Base-by-base conservation (phyloP, 257 asterid species). In the Solanum gracilifrons region DNA sequence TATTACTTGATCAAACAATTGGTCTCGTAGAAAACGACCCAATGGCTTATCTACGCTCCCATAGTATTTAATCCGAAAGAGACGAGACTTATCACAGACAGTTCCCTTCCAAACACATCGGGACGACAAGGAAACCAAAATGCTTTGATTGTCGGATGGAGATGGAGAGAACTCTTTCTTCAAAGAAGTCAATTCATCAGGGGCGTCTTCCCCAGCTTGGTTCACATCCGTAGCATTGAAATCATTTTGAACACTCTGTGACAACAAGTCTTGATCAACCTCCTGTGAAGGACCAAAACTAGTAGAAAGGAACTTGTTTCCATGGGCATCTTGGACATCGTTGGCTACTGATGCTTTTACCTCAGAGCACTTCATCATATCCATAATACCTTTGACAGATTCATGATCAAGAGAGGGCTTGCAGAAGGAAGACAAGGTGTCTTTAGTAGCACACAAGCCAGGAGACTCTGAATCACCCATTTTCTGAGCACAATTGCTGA, bases 81-180 rank as follows among this genome's bases (percentile, higher is more conserved):
- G 94, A 91, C 95, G 98, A 25, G 98, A 93, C 88, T 96, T 95
- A 91, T 97, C 98, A 85, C 99, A 97, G 79, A 97, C 98, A 74
- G 97, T 94, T 83, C 99, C 99, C 87, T 97, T 95, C 99, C 98
- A 94, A 82, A 97, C 95, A 87, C 99, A 95, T 86, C 98, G 91
- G 3, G 99, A 95, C 39, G 98, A 97, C 84, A 95, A 90, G 87
- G 99, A 93, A 84, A 97, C 99, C 88, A 97, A 89, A 90, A 97
- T 97, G 92, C 99, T 95, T 89, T 95, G 98, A 90, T 93, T 95
- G 87, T 97, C 98, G 43, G 99, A 93, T 32, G 98, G 98, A 87
- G 98, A 92, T 46, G 99, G 98, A 32, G 94, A 96, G 90, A 95
- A 92, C 75, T 93, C 98, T 90, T 95, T 98, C 89, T 93, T 94